Conservation (phyloP, 2,329 filamentous ascomycete species). For the Cordyceps tenuipes region DNA sequence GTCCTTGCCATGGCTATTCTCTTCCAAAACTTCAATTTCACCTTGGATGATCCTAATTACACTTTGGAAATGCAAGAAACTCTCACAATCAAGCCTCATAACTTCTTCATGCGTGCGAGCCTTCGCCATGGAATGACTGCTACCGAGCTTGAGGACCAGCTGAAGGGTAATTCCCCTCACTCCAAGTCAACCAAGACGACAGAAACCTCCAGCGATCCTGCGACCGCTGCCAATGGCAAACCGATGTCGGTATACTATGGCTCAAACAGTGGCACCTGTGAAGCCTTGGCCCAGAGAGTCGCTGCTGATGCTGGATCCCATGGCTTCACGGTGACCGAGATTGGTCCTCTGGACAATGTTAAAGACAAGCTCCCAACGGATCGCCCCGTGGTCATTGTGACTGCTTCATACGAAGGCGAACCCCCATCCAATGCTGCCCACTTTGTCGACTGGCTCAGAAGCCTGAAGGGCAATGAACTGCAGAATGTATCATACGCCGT, state of each 20-base stretch:
- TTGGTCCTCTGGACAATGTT: conserved; percentile 53
- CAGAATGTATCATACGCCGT: conserved; percentile 55
- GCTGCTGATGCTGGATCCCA: conserved; percentile 49
- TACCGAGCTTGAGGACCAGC: conserved; percentile 37
- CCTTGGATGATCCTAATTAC: conserved; percentile 53
- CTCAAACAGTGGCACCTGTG: conserved; percentile 67
- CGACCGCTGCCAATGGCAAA: conserved; percentile 21
- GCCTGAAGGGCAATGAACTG: conserved; percentile 40
- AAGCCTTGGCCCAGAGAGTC: conserved; percentile 56
- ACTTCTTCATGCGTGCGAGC: conserved; percentile 52
- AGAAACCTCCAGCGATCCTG: not conserved
- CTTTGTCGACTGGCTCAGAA: conserved; percentile 60
- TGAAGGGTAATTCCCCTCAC: conserved; percentile 24
- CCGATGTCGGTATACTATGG: conserved; percentile 63
- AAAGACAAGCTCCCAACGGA: conserved; percentile 51
- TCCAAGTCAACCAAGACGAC: conserved; percentile 15
- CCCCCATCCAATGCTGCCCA: conserved; percentile 63
- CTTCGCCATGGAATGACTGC: conserved; percentile 41
- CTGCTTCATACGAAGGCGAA: conserved; percentile 65
- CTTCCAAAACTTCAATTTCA: conserved; percentile 64
- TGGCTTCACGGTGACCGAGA: conserved; percentile 47
- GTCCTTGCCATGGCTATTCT: conserved; percentile 53
- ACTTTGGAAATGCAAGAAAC: conserved; percentile 46
- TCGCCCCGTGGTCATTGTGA: conserved; percentile 57
- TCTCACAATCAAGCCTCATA: conserved; percentile 54